Conservation (phyloP, 1,284 basidiomycete genomes). For the Cryptococcus wingfieldii region DNA sequence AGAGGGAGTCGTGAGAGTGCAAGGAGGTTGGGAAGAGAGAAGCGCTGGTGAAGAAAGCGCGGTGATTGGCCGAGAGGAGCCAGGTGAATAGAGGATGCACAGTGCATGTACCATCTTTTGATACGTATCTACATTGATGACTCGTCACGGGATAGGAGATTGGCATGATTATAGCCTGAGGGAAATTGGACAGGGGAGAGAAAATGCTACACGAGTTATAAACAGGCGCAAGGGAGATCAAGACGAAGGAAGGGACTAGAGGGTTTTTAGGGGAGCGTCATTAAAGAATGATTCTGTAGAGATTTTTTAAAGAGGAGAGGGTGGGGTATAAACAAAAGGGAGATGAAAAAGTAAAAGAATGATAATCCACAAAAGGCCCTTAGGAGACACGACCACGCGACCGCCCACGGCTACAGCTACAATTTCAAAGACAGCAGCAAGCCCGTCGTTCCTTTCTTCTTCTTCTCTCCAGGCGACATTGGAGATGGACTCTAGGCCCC, state of each 20-base stretch:
- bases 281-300: no score
- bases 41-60: constrained; percentile 40
- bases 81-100: constrained; percentile 21
- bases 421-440: neutral
- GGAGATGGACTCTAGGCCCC: neutral
- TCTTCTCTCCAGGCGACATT: no score
- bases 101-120: neutral
- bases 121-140: neutral
- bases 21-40: constrained; percentile 43
- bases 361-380: no score
- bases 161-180: neutral
- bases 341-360: no score
- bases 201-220: neutral
- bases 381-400: neutral
- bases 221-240: neutral
- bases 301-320: no score
- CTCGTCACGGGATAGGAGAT: neutral
- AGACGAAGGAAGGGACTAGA: no score
- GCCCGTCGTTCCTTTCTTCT: neutral
- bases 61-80: constrained; percentile 42
- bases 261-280: no score
- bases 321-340: no score
- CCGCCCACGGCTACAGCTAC: neutral
- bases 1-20: constrained; percentile 34
- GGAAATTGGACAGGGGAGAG: neutral